Percentiles rank a stretch among this genome's conserved stretches.
Evolutionary conservation across 805 yeast genomes (phyloP).

Genomic region (Teunomyces lycoperdinae): DNA sequence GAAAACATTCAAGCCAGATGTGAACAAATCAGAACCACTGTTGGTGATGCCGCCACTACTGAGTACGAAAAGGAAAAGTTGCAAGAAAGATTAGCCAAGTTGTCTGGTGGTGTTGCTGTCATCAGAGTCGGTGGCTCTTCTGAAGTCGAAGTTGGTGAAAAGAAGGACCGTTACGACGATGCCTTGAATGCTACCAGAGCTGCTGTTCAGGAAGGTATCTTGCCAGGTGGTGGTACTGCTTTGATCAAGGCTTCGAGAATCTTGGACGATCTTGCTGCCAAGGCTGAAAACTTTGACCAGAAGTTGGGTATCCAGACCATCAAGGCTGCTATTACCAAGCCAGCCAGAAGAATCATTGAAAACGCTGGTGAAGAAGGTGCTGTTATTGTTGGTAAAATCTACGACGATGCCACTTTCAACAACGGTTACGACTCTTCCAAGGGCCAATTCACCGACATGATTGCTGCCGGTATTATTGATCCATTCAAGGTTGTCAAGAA

Average conservation of each 20-base stretch:
- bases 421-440: conserved; percentile 89
- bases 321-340: conserved; percentile 87
- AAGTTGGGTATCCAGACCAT: conserved; percentile 93
- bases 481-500: conserved; percentile 97
- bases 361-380: conserved; percentile 98
- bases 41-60: conserved; percentile 69
- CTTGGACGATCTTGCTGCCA: conserved; percentile 67
- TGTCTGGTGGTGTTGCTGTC: conserved; percentile 98
- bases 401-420: conserved; percentile 69
- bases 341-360: conserved; percentile 92
- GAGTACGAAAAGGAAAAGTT: conserved; percentile 96
- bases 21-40: conserved; percentile 85
- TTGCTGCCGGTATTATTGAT: conserved; percentile 95
- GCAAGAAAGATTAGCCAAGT: conserved; percentile 95
- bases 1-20: conserved; percentile 79
- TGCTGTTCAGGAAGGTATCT: conserved; percentile 96
- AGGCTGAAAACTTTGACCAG: conserved; percentile 82
- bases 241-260: conserved; percentile 84
- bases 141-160: conserved; percentile 98
- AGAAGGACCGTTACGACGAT: conserved; percentile 98
- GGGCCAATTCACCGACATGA: conserved; percentile 94
- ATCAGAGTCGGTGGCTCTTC: conserved; percentile 96
- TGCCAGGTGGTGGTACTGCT: conserved; percentile 99
- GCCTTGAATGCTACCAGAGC: conserved; percentile 98
- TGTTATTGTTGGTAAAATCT: conserved; percentile 89